Base-by-base conservation (phyloP, 345 rosid genomes). In the Hibiscus syriacus region DNA sequence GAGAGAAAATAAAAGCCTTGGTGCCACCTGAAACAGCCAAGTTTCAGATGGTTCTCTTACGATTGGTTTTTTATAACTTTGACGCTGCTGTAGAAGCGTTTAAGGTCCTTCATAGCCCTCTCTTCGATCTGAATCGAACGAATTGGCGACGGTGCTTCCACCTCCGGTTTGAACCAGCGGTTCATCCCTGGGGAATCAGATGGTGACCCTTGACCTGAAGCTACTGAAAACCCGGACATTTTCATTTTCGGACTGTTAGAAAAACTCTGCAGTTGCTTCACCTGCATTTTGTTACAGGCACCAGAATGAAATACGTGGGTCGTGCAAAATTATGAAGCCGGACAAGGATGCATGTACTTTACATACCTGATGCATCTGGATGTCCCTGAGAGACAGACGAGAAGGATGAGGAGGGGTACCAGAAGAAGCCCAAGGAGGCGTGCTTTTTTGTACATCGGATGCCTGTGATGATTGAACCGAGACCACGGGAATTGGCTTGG, bases 151-250 rank as follows among this genome's bases (percentile, higher is more conserved):
- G 92, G 84, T 34, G 85, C 53, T 62, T 85, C 87, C 0, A 74
- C 62, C 70, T 94, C 99, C 2, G 95, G 96, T 77, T 85, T 94
- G 84, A 85, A 94, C 99, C 99, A 94, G 55, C 97, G 86, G 77
- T 84, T 94, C 78, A 81, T 72, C 45, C 85, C 97, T 17, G 92
- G 80, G 41, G 96, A 74, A 41, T 94, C 99, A 20, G 95, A 87
- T 2, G 99, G 96, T 0, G 93, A 94, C 11, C 90, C 95, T 73
- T 85, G 97, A 64, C 92, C 76, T 0, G 83, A 61, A 17, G 84
- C 19, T 52, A 87, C 66, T 19, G 90, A 73, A 77, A 91, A 94
- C 68, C 97, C 99, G 20, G 96, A 73, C 36, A 87, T 86, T 69
- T 64, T 85, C 26, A 77, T 76, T 81, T 91, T 89, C 7, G 97